Evolutionary conservation across 2,329 filamentous ascomycete species (phyloP), one percentile per base, ranked within the genome.

Genomic region (Lasiodiplodia theobromae): DNA sequence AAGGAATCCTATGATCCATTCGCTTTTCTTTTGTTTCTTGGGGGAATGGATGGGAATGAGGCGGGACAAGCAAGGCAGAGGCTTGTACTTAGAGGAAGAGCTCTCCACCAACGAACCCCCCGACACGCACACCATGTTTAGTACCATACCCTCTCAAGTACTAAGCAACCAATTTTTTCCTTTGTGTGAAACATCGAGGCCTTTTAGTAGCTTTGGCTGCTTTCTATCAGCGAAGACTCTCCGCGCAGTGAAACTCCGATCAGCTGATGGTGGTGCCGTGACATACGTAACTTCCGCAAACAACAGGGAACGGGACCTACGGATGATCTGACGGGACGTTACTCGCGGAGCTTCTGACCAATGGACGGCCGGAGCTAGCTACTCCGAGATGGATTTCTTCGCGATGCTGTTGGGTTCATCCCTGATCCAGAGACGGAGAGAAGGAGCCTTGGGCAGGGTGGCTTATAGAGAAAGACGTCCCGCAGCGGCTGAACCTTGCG

Each of bases 191-290:
- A 56, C 52, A 47, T 47, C 21, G 44, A 47, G 44, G 44, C 44
- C 21, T 21, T 47, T 47, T 47, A 47, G 44, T 47, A 21, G 44
- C 44, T 21, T 47, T 47, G 44, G 14, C 8, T 21, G 44, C 44
- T 47, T 47, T 47, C 44, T 21, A 8, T 21, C 44, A 47, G 44
- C 44, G 44, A 21, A 10, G 18, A 18, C 7, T 21, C 7, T n/a
- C n/a, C 44, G 44, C 44, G 8, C 44, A 21, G 18, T 47, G 44
- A 47, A 47, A 47, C 44, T 21, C 7, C 44, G 44, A 56, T 56
- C 52, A 56, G 52, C 52, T 56, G 52, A 47, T 47, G 44, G 44
- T 47, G 44, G 44, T 47, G 44, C 44, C 44, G 44, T 47, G 44
- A 47, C 44, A 47, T 21, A 21, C 44, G 44, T 47, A 47, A 47